Base-by-base conservation (phyloP, 179 eudicot genomes). In the Corrigiola litoralis region DNA sequence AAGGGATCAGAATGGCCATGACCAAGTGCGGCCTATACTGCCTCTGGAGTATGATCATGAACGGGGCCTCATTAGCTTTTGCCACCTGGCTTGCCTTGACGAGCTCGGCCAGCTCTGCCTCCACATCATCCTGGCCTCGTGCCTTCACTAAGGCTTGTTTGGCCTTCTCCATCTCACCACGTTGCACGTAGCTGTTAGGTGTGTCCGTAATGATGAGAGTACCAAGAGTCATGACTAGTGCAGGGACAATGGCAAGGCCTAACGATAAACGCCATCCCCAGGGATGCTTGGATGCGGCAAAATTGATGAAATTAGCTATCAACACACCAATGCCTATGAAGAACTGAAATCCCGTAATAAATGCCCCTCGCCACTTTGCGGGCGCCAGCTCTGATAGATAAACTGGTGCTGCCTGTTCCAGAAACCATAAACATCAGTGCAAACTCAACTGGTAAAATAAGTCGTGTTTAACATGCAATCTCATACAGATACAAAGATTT, bases 1-100 rank as follows among this genome's bases (percentile, higher is more conserved):
- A 73, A 0, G 86, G 83, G 20, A 85, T 85, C 33, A 73, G 24
- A 18, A 76, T 47, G 1, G 81, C 78, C 73, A 85, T 67, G 32
- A 80, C 69, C 37, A 82, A 54, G 45, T 80, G 86, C 4, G 86
- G 84, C 62, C 86, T 75, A 57, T 82, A 74, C 18, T 54, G 53
- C 63, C 74, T 73, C 60, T 71, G 61, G 16, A 85, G 58, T 23
- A 85, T 78, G 28, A 70, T 69, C 33, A 49, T 17, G 17, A 76
- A 82, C 0, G 86, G 83, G 37, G 59, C 80, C 50, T 68, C 59
- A 2, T 61, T 44, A 5, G 75, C 72, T 50, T 71, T 73, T 0
- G 87, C 79, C 16, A 48, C 66, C 28, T 81, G 67, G 20, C 80
- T 79, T 4, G 84, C 83, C 25, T 54, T 67, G 16, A 78, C 34